A percentile compares a stretch with the other conserved stretches of the same genome.
phyloP scores from a whole-genome alignment of 1,284 basidiomycete species.

The Kwoniella shivajii region DNA sequence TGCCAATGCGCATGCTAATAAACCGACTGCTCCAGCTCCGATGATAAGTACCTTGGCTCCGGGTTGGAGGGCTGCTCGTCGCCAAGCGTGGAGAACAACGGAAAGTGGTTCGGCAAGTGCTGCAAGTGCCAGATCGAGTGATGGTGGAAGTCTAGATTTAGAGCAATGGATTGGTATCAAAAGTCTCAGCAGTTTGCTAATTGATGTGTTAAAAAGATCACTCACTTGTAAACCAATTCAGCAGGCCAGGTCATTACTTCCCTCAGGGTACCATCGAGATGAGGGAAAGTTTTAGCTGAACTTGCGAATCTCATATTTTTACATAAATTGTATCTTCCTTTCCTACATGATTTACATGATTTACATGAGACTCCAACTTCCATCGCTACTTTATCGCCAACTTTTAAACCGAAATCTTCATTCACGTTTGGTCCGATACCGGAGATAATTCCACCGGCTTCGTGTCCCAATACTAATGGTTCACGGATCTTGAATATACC shows the following conservation, averaged over 20 bases:
- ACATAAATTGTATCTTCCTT: constrained; percentile 94
- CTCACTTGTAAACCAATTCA: constrained; percentile 80
- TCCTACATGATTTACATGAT: constrained; percentile 57
- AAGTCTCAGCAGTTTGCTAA: background rate
- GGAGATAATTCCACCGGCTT: constrained; percentile 72
- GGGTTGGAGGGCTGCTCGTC: constrained; percentile 64
- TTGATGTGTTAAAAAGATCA: constrained; percentile 23
- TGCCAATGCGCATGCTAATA: constrained; percentile 79
- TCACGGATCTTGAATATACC: constrained; percentile 82
- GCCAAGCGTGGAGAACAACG: constrained; percentile 80
- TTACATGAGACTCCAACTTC: constrained; percentile 90
- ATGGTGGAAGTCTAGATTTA: constrained; percentile 69
- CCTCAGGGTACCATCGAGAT: constrained; percentile 89
- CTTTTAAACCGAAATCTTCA: constrained; percentile 57
- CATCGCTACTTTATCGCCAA: constrained; percentile 89
- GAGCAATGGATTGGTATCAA: background rate
- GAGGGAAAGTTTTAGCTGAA: constrained; percentile 88
- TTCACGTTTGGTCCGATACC: constrained; percentile 39
- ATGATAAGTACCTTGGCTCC: constrained; percentile 79
- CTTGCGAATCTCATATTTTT: constrained; percentile 79
- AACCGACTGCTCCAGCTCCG: constrained; percentile 88
- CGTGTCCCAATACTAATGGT: constrained; percentile 89
- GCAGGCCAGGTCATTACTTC: constrained; percentile 85
- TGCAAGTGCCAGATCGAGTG: constrained; percentile 72
- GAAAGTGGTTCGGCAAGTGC: constrained; percentile 89